Percentiles rank a stretch among this genome's conserved stretches.
phyloP scores from a whole-genome alignment of 129 eudicot genomes.

The Escallonia rubra region DNA sequence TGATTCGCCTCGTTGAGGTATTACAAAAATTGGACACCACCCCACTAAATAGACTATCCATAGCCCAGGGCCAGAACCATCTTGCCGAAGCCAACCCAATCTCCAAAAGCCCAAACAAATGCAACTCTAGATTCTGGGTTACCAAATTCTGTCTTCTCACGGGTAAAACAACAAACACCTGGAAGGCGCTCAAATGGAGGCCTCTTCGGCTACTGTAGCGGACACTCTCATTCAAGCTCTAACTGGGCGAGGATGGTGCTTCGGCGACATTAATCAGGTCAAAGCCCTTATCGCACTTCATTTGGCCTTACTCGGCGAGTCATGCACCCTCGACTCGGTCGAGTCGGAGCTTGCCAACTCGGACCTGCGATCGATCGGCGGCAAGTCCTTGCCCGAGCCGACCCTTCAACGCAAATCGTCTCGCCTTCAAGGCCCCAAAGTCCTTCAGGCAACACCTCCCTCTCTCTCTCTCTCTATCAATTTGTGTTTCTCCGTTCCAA shows the following conservation, averaged over 20 bases:
- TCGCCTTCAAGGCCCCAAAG: constrained; percentile 61
- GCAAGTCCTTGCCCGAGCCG: constrained; percentile 61
- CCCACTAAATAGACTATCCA: too few relatives aligned
- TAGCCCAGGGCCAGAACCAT: too few relatives aligned
- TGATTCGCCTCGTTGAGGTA: too few relatives aligned
- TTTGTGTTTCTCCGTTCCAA: too few relatives aligned
- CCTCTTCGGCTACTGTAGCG: constrained; percentile 23
- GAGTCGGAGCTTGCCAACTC: constrained; percentile 70
- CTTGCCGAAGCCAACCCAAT: too few relatives aligned
- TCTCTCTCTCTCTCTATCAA: not conserved
- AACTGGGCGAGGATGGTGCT: constrained; percentile 62
- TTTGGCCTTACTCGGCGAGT: constrained; percentile 13
- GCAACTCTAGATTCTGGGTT: too few relatives aligned
- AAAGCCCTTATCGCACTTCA: constrained; percentile 39
- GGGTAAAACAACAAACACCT: constrained; percentile 13
- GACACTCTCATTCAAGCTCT: constrained; percentile 37
- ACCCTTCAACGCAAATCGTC: constrained; percentile 53
- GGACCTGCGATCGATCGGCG: constrained; percentile 70
- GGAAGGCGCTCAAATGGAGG: constrained; percentile 33
- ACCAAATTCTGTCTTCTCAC: not conserved
- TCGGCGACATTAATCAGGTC: constrained; percentile 38
- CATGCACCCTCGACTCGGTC: constrained; percentile 27
- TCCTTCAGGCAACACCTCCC: constrained; percentile 55
- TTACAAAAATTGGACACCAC: too few relatives aligned
- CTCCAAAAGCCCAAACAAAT: constrained; percentile 1